These are phyloP conservation scores for Pleurotus salmoneostramineus DNA, from an alignment of 768 basidiomycete species.

Conservation along the genomic window DNA sequence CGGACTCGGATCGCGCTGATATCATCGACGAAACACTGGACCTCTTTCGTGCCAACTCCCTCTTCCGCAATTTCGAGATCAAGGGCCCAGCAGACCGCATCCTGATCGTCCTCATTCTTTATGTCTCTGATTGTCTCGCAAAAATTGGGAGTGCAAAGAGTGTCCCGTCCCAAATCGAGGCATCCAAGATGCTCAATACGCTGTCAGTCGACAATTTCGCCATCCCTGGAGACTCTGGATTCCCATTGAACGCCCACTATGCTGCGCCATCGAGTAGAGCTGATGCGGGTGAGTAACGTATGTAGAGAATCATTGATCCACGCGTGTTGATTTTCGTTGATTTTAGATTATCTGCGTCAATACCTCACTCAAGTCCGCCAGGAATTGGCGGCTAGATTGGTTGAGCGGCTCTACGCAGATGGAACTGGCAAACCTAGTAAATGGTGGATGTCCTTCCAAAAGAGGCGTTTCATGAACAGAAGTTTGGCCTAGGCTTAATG, in stretches of 20 bases:
- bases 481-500: slow-evolving; percentile 50
- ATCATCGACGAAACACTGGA: slow-evolving; percentile 95
- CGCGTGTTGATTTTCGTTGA: slow-evolving; percentile 10
- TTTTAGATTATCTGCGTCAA: slow-evolving; percentile 78
- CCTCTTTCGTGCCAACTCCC: slow-evolving; percentile 97
- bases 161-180: slow-evolving; percentile 75
- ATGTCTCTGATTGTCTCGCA: slow-evolving; percentile 93
- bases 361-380: slow-evolving; percentile 93
- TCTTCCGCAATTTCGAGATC: slow-evolving; percentile 99
- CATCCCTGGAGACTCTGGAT: slow-evolving; percentile 94
- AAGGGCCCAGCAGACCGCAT: slow-evolving; percentile 95
- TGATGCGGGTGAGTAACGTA: slow-evolving; percentile 63
- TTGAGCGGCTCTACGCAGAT: slow-evolving; percentile 88
- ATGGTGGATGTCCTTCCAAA: slow-evolving; percentile 99
- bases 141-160: slow-evolving; percentile 77
- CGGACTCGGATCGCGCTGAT: slow-evolving; percentile 75
- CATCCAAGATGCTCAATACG: slow-evolving; percentile 83
- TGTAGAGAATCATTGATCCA: neutral
- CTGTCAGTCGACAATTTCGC: slow-evolving; percentile 92
- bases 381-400: slow-evolving; percentile 82
- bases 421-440: slow-evolving; percentile 95
- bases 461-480: slow-evolving; percentile 94
- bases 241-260: slow-evolving; percentile 91
- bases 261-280: slow-evolving; percentile 69
- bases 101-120: slow-evolving; percentile 96